These are phyloP conservation scores for Globisporangium okanoganense DNA, from an alignment of 352 stramenopile genomes.

Conservation along the genomic window DNA sequence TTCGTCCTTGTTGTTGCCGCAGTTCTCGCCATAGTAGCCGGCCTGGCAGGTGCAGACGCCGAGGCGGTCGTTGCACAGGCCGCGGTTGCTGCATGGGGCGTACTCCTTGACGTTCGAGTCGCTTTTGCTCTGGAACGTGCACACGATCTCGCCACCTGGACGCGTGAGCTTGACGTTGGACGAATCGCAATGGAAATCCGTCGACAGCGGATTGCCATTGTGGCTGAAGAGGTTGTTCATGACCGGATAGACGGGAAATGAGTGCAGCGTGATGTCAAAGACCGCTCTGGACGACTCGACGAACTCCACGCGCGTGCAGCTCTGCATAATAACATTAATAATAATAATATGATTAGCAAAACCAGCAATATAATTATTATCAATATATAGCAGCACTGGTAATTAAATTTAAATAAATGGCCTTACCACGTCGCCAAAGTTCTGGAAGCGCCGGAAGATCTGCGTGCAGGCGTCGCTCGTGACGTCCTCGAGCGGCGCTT, in stretches of 20 bases:
- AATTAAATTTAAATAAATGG: background rate
- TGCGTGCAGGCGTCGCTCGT: constrained; percentile 53
- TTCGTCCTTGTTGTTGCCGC: constrained; percentile 59
- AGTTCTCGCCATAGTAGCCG: constrained; percentile 71
- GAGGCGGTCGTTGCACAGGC: constrained; percentile 39
- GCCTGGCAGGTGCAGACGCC: constrained; percentile 56
- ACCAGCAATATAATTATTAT: background rate
- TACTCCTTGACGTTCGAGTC: constrained; percentile 50
- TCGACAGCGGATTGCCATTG: constrained; percentile 46
- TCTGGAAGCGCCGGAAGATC: constrained; percentile 70
- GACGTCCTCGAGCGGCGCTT: constrained; percentile 42
- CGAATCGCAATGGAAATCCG: constrained; percentile 58
- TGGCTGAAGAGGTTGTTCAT: constrained; percentile 81
- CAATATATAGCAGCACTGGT: background rate
- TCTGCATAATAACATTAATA: constrained; percentile 13
- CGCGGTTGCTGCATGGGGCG: constrained; percentile 55
- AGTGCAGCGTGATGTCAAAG: constrained; percentile 57
- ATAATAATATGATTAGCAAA: background rate
- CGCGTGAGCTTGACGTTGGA: constrained; percentile 24
- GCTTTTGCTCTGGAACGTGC: constrained; percentile 39
- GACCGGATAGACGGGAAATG: constrained; percentile 65
- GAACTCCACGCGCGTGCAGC: constrained; percentile 34
- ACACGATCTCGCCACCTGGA: constrained; percentile 19
- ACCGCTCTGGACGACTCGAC: constrained; percentile 23
- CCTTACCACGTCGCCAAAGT: constrained; percentile 53